Percentiles rank a stretch among this genome's conserved stretches.
phyloP scores from a whole-genome alignment of 2,329 filamentous ascomycete species.

The Botrytis sinoallii region DNA sequence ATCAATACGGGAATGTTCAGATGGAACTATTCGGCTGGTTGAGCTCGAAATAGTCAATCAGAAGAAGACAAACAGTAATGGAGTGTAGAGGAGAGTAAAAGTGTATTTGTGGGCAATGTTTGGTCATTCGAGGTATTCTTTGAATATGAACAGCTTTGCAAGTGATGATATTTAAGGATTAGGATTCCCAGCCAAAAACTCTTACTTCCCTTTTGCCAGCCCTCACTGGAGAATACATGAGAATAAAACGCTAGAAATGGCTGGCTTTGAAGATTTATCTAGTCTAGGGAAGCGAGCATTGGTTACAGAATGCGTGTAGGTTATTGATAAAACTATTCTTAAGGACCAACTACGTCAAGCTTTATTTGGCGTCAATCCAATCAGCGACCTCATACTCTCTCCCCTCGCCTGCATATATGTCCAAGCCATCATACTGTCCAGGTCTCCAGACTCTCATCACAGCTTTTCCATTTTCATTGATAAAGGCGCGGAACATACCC shows the following conservation, averaged over 20 bases:
- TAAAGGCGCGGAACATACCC: constrained; percentile 82
- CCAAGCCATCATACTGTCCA: constrained; percentile 33
- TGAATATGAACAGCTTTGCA: background rate
- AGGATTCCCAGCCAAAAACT: background rate
- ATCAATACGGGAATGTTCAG: background rate
- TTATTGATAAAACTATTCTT: background rate
- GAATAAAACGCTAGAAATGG: too few species aligned
- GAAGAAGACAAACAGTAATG: background rate
- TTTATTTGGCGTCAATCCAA: constrained; percentile 23
- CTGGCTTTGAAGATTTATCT: background rate
- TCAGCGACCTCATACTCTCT: constrained; percentile 35
- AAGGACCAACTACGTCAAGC: background rate
- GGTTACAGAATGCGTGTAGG: background rate
- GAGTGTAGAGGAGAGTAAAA: background rate
- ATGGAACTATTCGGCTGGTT: background rate
- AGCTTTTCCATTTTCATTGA: constrained; percentile 58
- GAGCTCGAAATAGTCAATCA: background rate
- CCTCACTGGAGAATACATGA: background rate
- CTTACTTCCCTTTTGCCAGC: background rate
- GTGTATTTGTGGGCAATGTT: background rate
- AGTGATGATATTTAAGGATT: background rate
- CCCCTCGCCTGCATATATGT: constrained; percentile 37
- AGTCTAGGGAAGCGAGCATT: background rate
- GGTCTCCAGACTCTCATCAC: constrained; percentile 55
- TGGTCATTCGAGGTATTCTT: background rate